phyloP scores from a whole-genome alignment of 176 grass and related monocot genomes.

The Otatea glauca region DNA sequence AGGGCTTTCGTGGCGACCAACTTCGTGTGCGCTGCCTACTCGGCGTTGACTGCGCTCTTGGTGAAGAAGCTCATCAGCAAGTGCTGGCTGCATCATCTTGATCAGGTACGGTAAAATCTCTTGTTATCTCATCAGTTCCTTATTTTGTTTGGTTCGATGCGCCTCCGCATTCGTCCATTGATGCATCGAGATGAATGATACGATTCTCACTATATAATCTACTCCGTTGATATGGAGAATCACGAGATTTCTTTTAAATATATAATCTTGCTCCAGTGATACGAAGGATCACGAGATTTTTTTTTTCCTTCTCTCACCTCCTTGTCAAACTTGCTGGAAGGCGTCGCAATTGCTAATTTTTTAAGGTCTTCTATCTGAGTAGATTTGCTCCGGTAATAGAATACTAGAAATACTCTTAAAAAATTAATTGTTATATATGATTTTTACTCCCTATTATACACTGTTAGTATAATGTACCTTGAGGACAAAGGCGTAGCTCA shows the following conservation, averaged over 20 bases:
- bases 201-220: too few relatives aligned
- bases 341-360: neutral
- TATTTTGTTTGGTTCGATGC: neutral
- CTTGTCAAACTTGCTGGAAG: neutral
- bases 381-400: too few relatives aligned
- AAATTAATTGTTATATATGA: too few relatives aligned
- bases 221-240: neutral
- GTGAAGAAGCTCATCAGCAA: neutral
- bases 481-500: too few relatives aligned
- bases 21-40: slow-evolving; percentile 35
- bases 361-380: too few relatives aligned
- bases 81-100: slow-evolving; percentile 43
- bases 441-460: too few relatives aligned
- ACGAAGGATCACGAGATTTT: neutral
- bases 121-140: neutral
- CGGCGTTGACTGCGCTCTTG: slow-evolving; percentile 31
- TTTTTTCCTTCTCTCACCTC: neutral
- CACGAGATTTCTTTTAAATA: neutral
- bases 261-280: neutral
- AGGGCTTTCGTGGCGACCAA: slow-evolving; percentile 55
- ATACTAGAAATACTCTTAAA: too few relatives aligned
- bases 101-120: slow-evolving; percentile 34
- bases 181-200: neutral
- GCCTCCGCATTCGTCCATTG: neutral
- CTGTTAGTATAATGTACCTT: too few relatives aligned